Evolutionary conservation across 1,284 basidiomycete genomes (phyloP), one percentile per base, ranked within the genome.

Genomic region (Cryptococcus sp.): DNA sequence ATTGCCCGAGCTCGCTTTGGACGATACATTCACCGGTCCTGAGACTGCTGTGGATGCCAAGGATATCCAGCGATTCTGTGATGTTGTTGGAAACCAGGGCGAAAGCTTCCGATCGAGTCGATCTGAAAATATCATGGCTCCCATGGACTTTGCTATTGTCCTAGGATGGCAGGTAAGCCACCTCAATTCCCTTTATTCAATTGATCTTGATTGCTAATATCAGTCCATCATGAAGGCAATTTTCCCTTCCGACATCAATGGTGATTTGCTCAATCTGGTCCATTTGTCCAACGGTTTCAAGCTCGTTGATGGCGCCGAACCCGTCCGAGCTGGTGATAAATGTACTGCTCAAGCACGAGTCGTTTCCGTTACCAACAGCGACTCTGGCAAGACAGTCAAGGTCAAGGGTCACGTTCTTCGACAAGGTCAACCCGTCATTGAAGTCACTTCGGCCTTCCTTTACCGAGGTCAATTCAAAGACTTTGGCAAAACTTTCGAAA

Each of bases 91-190:
- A 41, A 98, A 97, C 74, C 86, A 92, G 67, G 86, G 85, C 45
- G 92, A 93, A 73, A 81, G 82, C 7, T 98, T 94, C 82, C 90
- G 92, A 81, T 79, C 81, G 23, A 83, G 78, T 4, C 81, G 89
- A 48, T 84, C 80, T 50, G 81, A 84, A 44, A 79, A 77, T 28
- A 82, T 90, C 32, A 83, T 86, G 66, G 90, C 91, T 0, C 94
- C 94, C 0, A 96, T 98, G 91, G 96, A 98, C 78, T 98, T 96
- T 69, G 91, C 92, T 50, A 98, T 98, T 69, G 93, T 98, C 54
- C 87, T 92, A 45, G 92, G 93, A 42, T 98, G 94, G 93, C 85
- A 91, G 84, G 89, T 89, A 68, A 60, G 84, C 76, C 44, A 43
- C 19, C 31, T 25, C 31, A 25, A 24, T 21, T 53, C 31, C 7